Evolutionary conservation across 1,284 basidiomycete species (phyloP).

Genomic region (Paramarasmius palmivorus): DNA sequence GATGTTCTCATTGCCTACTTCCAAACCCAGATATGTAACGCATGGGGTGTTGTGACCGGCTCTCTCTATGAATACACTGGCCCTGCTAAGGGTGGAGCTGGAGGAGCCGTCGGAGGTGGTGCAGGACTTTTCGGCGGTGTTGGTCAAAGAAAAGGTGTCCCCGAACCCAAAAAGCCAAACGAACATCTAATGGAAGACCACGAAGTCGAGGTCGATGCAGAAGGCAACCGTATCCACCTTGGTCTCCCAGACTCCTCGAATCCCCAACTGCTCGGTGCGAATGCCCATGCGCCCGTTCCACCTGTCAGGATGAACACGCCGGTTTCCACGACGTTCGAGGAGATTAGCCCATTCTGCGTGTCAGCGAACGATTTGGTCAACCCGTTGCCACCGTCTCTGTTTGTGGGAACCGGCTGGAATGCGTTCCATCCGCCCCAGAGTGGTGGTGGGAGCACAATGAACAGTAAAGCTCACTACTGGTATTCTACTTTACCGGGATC

Average conservation of each 20-base stretch:
- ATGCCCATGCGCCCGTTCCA: constrained; percentile 57
- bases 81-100: constrained; percentile 30
- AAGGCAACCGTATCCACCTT: constrained; percentile 27
- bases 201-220: constrained; percentile 29
- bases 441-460: constrained; percentile 22
- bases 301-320: constrained; percentile 70
- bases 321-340: constrained; percentile 63
- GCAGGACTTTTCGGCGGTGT: constrained; percentile 73
- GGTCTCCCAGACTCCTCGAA: constrained; percentile 24
- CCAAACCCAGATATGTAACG: constrained; percentile 82
- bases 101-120: constrained; percentile 31
- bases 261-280: constrained; percentile 23
- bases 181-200: constrained; percentile 22
- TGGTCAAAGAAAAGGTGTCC: constrained; percentile 66
- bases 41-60: constrained; percentile 79
- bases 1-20: constrained; percentile 88
- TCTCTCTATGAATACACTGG: constrained; percentile 57
- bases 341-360: constrained; percentile 87
- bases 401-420: constrained; percentile 89
- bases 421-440: constrained; percentile 62
- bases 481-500: constrained; percentile 78
- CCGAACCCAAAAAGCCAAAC: constrained; percentile 34
- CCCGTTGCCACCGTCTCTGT: constrained; percentile 85
- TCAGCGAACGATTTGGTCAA: constrained; percentile 94
- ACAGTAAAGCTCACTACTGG: constrained; percentile 82